Base-by-base conservation (phyloP, 352 stramenopile species). In the Globisporangium paddicum region DNA sequence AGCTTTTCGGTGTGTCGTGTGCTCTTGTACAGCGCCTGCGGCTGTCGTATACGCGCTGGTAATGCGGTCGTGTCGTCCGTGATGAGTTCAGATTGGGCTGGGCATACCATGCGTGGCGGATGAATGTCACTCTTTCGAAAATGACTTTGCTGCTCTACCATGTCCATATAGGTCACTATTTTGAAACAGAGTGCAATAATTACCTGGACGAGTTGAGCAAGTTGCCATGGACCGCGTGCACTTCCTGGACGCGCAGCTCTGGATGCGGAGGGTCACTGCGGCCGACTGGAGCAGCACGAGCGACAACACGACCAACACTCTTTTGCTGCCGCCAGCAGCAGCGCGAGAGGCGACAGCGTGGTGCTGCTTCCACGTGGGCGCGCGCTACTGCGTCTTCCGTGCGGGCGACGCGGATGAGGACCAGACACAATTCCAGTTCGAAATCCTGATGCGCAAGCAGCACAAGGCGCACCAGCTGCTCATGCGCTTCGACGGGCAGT, bases 331-430 rank as follows among this genome's bases (percentile, higher is more conserved):
- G 8, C 26, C 51, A 9, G 21, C 45, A 28, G n/a, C 41, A 21
- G 5, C 25, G 9, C 13, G 13, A 18, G 19, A 18, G 3, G 18
- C 19, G 16, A 50, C 26, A 1, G 60, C 60, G 42, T 75, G 58
- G 47, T 66, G 67, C 32, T 81, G 64, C 55, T 79, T 81, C 58
- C 62, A 81, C n/a, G 48, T 62, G 11, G 72, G 35, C 18, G n/a
- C 21, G 37, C 62, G 64, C 25, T 69, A 70, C 21, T 81, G 69
- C 56, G 66, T 77, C 46, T 81, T 79, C 46, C 53, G 34, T 3
- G 16, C 58, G 1, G 37, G 23, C 6, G 41, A 67, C 16, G 50
- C 25, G 1, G 46, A 49, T 8, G 64, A 78, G 37, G 72, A 81
- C 44, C 61, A 69, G 48, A 75, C 72, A 8, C 58, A 78, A 35